Base-by-base conservation (phyloP, 257 asterid species). In the Solanum piurae region DNA sequence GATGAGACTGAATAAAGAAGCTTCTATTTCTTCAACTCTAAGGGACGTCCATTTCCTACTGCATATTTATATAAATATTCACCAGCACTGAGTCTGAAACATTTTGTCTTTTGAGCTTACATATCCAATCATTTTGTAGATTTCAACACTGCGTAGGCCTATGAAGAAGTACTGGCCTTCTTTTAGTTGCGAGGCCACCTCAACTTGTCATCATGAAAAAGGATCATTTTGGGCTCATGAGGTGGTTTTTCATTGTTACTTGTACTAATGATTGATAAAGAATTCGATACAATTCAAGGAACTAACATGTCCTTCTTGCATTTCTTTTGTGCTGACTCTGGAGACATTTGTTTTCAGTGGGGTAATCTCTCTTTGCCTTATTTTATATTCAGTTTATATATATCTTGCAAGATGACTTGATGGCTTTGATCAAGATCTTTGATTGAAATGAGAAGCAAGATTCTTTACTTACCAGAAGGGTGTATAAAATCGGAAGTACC, bases 221-320 rank as follows among this genome's bases (percentile, higher is more conserved):
- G 99, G 99, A 90, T 36, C 93, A 82, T 95, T 96, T 90, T 96
- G 99, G 99, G 99, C 92, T 89, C 99, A 96, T 88, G 99, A 96
- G 99, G 99, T 95, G 21, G 86, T 87, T 62, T 55, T 87, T 87
- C 33, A 58, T 87, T 83, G 58, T 64, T 73, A 23, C 46, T 40
- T 83, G 49, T 75, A 27, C 76, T 34, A 33, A 82, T 77, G 88
- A 85, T 64, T 88, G 58, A 40, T 84, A n/a, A 12, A 64, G 87
- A 89, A 84, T 58, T 79, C 66, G 84, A 74, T 86, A 62, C 87
- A 49, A 49, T 18, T 68, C 88, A 44, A 89, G 66, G 88, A 60
- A 90, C 98, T 95, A 89, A 95, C 91, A 16, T 29, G 76, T 90
- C 69, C 80, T 92, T 76, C 86, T 91, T 82, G 31, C 91, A 79